Evolutionary conservation across 768 basidiomycete genomes (phyloP).

Genomic region (Fibroporia radiculosa): DNA sequence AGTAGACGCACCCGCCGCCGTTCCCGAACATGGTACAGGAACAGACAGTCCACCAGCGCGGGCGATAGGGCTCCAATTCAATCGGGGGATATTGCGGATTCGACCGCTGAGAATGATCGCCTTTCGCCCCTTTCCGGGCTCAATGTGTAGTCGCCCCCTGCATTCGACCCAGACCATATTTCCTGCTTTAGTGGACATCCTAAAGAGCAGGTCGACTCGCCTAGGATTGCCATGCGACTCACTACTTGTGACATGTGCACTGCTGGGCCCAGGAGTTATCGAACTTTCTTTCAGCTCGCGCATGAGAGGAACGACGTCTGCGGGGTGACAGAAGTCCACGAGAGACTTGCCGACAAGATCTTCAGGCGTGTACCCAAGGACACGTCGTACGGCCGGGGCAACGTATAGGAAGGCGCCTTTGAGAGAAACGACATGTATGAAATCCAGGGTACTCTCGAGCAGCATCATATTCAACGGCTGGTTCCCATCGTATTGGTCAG

Average conservation of each 20-base stretch:
- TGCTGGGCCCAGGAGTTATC: conserved; percentile 15
- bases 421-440: conserved; percentile 85
- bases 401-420: conserved; percentile 93
- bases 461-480: conserved; percentile 50
- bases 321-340: conserved; percentile 78
- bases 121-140: conserved; percentile 91
- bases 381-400: conserved; percentile 67
- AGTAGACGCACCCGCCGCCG: neutral
- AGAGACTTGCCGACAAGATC: conserved; percentile 78
- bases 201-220: conserved; percentile 77
- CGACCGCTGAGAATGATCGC: conserved; percentile 88
- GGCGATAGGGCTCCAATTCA: conserved; percentile 54
- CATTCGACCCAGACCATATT: conserved; percentile 86
- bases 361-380: conserved; percentile 81
- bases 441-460: conserved; percentile 63
- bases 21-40: too few species aligned
- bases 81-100: conserved; percentile 52
- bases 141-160: conserved; percentile 81
- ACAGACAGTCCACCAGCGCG: conserved; percentile 40
- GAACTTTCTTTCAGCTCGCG: conserved; percentile 81
- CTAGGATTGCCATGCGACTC: conserved; percentile 29
- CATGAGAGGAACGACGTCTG: conserved; percentile 86
- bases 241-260: conserved; percentile 11
- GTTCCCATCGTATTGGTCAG: conserved; percentile 29
- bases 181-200: conserved; percentile 61